Evolutionary conservation across 176 grass and related monocot genomes (phyloP), one percentile per base, ranked within the genome.

Genomic region (Oryza longistaminata): DNA sequence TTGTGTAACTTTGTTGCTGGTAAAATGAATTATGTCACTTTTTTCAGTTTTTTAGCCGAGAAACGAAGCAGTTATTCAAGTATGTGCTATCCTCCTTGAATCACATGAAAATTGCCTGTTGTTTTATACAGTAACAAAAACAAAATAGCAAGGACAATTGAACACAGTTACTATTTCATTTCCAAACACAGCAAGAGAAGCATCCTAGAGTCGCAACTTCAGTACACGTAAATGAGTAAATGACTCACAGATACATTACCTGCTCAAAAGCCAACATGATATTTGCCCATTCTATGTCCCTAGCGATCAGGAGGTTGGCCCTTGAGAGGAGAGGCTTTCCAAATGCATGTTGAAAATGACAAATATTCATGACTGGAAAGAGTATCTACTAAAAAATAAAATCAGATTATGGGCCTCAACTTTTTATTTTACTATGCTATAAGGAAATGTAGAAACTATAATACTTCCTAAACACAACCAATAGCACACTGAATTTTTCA

Each of bases 251-350:
- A 85, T 67, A 88, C 55, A 69, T 92, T 76, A 98, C 93, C 96
- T 98, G 96, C 82, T 98, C 96, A 12, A 98, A 98, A 81, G 96
- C 69, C 76, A 98, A 86, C 83, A 94, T 79, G 48, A 98, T 88
- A 78, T 88, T 98, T 45, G 91, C 96, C 96, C 96, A 98, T 72
- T 98, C 96, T 39, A 98, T 90, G 76, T 98, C 96, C 88, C 96
- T 92, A 60, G 90, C 92, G 52, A 98, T 90, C 77, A 98, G 71
- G 66, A 98, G 85, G 83, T 95, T 92, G 25, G 75, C 74, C 85
- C 96, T 98, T 49, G 88, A 88, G 48, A 98, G 86, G 72, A 98
- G 91, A 64, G 87, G 83, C 66, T 64, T 72, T 81, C 34, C 34
- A 35, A 35, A 4, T 35, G 33, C 33, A 34, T 34, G 33, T 35